Conservation (phyloP, 768 basidiomycete species). For the Vararia minispora region DNA sequence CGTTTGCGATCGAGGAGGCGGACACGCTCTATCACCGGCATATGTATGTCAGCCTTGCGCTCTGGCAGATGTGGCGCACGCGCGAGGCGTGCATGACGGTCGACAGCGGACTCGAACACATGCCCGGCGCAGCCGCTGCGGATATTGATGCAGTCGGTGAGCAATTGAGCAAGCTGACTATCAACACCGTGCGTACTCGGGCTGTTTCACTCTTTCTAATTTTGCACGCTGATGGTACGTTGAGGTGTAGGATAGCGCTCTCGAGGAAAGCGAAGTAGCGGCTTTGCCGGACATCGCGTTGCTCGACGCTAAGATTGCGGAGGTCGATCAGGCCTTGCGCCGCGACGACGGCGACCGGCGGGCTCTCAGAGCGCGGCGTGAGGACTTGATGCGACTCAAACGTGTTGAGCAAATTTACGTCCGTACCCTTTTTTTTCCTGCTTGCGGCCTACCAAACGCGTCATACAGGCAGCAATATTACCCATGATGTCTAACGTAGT, state of each 20-base stretch:
- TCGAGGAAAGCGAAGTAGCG: slow-evolving; percentile 52
- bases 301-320: slow-evolving; percentile 64
- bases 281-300: slow-evolving; percentile 62
- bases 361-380: slow-evolving; percentile 55
- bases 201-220: no score
- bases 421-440: slow-evolving; percentile 19
- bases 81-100: slow-evolving; percentile 91
- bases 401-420: slow-evolving; percentile 93
- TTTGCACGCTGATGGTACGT: no score
- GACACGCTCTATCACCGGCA: slow-evolving; percentile 83
- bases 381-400: slow-evolving; percentile 79
- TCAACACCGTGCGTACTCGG: no score
- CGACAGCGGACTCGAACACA: slow-evolving; percentile 82
- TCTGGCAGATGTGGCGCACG: slow-evolving; percentile 92
- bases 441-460: neutral
- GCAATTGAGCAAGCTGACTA: slow-evolving; percentile 21
- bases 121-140: no score
- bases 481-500: slow-evolving; percentile 86
- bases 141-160: slow-evolving; percentile 46
- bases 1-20: slow-evolving; percentile 93
- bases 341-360: slow-evolving; percentile 46
- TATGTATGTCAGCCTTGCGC: slow-evolving; percentile 79
- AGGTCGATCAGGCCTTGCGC: slow-evolving; percentile 40
- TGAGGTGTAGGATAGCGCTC: slow-evolving; percentile 1
- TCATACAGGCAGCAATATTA: slow-evolving; percentile 61